Base-by-base conservation (phyloP, 345 rosid genomes). In the Kandelia obovata region DNA sequence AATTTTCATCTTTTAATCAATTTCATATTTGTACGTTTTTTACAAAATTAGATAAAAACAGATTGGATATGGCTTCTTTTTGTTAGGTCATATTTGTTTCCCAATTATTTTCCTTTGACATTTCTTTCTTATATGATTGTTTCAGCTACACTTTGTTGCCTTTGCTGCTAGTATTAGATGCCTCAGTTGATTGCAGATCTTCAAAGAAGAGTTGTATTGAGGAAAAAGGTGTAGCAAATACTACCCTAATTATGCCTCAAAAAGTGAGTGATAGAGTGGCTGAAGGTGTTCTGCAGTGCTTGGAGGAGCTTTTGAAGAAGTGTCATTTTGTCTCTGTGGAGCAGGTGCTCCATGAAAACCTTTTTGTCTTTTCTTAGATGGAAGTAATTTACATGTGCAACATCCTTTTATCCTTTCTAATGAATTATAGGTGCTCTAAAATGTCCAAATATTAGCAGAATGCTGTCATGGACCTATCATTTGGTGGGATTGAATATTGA, bases 81-180 rank as follows among this genome's bases (percentile, higher is more conserved):
- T 34, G 37, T 34, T 34, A 7, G 37, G 37, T 34, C 7, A 10
- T 7, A 34, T 34, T 64, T 20, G 6, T 20, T n/a, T 19, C 28
- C 2, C 32, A 1, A 10, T 43, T 66, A 21, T 53, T n/a, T 61
- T 16, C 34, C 16, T 26, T 57, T 56, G 23, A 28, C 2, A 0
- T 67, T 70, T 27, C 23, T 28, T 43, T 17, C 6, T 66, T 16
- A 20, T n/a, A 19, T 56, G 3, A 53, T 25, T 75, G 79, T 67
- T 83, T 76, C 85, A 93, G 98, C 88, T 94, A 88, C 78, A 74
- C 85, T 3, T 73, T 89, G 82, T 87, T 88, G 63, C 97, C 98
- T 0, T 75, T 91, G 88, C 86, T 89, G 78, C 92, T 89, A 75
- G 83, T 87, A 16, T 75, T 94, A 70, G 97, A 89, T 64, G 89